These are phyloP conservation scores for Aspergillus cejpii DNA, from an alignment of 2,329 filamentous ascomycete genomes.

Conservation along the genomic window DNA sequence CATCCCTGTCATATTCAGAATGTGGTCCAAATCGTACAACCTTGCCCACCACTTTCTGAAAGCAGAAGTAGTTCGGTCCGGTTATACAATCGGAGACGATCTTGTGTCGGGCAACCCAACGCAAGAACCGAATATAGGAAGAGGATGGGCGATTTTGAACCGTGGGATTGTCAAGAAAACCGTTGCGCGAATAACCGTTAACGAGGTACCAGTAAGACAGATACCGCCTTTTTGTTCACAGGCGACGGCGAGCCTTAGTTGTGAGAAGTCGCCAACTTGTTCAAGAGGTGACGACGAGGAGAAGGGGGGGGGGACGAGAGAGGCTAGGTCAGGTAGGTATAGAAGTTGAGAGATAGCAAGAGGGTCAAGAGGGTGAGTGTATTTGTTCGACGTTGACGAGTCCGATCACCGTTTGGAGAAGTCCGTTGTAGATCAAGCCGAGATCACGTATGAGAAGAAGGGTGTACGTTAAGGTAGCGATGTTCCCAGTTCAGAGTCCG, in stretches of 20 bases:
- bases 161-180: slow-evolving; percentile 23
- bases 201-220: slow-evolving; percentile 26
- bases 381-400: slow-evolving; percentile 17
- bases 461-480: slow-evolving; percentile 12
- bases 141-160: slow-evolving; percentile 15
- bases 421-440: slow-evolving; percentile 20
- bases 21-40: slow-evolving; percentile 22
- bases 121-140: slow-evolving; percentile 12
- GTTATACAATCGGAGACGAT: slow-evolving; percentile 9
- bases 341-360: not conserved
- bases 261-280: slow-evolving; percentile 23
- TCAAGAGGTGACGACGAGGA: slow-evolving; percentile 6
- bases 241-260: slow-evolving; percentile 29
- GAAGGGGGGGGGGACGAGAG: slow-evolving; percentile 4
- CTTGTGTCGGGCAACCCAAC: slow-evolving; percentile 6
- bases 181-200: slow-evolving; percentile 29
- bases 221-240: slow-evolving; percentile 26
- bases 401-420: slow-evolving; percentile 25
- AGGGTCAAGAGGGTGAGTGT: not conserved
- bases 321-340: slow-evolving; percentile 5
- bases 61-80: slow-evolving; percentile 13
- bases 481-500: not conserved
- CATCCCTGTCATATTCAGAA: slow-evolving; percentile 40
- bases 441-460: slow-evolving; percentile 10
- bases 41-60: slow-evolving; percentile 11